Conservation (phyloP, 176 grass and related monocot species). For the Eragrostis curvula region DNA sequence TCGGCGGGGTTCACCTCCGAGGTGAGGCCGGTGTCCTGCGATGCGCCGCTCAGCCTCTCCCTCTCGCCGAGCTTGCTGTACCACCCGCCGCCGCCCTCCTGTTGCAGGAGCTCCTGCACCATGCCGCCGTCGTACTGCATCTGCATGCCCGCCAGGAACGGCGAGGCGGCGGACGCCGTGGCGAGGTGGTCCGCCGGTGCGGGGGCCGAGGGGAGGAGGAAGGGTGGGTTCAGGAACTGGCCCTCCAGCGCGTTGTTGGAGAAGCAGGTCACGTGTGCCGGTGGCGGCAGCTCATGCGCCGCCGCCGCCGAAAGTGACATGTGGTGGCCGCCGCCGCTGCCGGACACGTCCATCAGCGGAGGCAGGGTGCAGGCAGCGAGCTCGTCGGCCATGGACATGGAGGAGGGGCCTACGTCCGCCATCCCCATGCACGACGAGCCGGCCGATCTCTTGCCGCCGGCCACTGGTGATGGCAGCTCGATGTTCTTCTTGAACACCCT, state of each 20-base stretch:
- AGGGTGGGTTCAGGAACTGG: slow-evolving; percentile 52
- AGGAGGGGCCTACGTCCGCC: slow-evolving; percentile 8
- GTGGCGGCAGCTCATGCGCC: slow-evolving; percentile 9
- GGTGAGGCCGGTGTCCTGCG: slow-evolving; percentile 68
- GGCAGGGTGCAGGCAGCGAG: slow-evolving; percentile 38
- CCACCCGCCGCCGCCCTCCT: slow-evolving; percentile 40
- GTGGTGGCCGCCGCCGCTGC: not conserved
- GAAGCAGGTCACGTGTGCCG: slow-evolving; percentile 86
- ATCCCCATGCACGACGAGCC: not conserved
- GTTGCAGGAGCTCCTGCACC: slow-evolving; percentile 45
- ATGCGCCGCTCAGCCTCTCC: slow-evolving; percentile 46
- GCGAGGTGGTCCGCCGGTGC: not conserved
- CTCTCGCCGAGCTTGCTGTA: slow-evolving; percentile 50
- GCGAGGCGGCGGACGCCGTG: slow-evolving; percentile 14
- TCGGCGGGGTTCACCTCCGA: slow-evolving; percentile 65
- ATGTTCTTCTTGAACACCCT: slow-evolving; percentile 68
- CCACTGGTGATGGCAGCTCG: not conserved
- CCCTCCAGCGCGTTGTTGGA: slow-evolving; percentile 69
- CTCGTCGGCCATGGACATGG: slow-evolving; percentile 23
- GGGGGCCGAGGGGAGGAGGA: slow-evolving; percentile 11
- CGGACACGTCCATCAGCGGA: slow-evolving; percentile 57
- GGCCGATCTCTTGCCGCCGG: slow-evolving; percentile 10
- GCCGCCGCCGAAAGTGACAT: not conserved
- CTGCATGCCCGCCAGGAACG: slow-evolving; percentile 26
- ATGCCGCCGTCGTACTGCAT: slow-evolving; percentile 35